Evolutionary conservation across 768 basidiomycete species (phyloP).

Genomic region (Tricholoma matsutake): DNA sequence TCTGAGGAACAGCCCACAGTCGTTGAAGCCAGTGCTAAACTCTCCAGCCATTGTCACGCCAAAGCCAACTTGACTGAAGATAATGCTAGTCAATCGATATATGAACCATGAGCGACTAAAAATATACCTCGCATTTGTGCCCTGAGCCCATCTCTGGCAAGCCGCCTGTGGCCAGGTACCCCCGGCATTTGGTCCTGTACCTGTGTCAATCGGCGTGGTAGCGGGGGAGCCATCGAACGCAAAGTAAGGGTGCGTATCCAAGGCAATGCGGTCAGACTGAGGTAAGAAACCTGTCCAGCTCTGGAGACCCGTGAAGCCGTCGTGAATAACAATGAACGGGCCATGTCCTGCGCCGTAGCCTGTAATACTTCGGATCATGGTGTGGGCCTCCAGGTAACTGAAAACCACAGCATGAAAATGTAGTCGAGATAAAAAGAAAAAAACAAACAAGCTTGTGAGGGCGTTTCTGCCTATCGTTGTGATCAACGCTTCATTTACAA

Average conservation of each 20-base stretch:
- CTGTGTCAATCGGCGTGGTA: slow-evolving; percentile 27
- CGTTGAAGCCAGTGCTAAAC: slow-evolving; percentile 63
- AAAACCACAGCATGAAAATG: slow-evolving; percentile 18
- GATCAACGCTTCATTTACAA: slow-evolving; percentile 60
- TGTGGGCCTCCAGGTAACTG: slow-evolving; percentile 57
- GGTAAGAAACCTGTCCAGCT: slow-evolving; percentile 32
- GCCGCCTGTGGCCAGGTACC: slow-evolving; percentile 43
- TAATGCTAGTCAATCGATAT: slow-evolving; percentile 7
- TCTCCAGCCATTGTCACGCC: slow-evolving; percentile 74
- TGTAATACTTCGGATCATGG: slow-evolving; percentile 68
- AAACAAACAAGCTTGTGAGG: slow-evolving; percentile 62
- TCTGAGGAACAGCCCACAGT: slow-evolving; percentile 40
- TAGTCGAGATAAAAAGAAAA: slow-evolving; percentile 29
- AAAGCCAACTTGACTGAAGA: slow-evolving; percentile 34
- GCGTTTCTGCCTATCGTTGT: slow-evolving; percentile 52
- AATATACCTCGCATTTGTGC: slow-evolving; percentile 22
- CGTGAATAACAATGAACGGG: slow-evolving; percentile 49
- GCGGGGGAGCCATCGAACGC: slow-evolving; percentile 44
- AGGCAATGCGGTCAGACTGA: slow-evolving; percentile 39
- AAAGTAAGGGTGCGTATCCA: slow-evolving; percentile 42
- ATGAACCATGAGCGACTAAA: not conserved
- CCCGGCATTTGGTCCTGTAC: slow-evolving; percentile 30
- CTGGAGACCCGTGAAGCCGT: slow-evolving; percentile 43
- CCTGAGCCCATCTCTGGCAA: slow-evolving; percentile 49
- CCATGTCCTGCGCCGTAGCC: slow-evolving; percentile 69